Base-by-base conservation (phyloP, 352 stramenopile species). In the Halophytophthora polymorphica region DNA sequence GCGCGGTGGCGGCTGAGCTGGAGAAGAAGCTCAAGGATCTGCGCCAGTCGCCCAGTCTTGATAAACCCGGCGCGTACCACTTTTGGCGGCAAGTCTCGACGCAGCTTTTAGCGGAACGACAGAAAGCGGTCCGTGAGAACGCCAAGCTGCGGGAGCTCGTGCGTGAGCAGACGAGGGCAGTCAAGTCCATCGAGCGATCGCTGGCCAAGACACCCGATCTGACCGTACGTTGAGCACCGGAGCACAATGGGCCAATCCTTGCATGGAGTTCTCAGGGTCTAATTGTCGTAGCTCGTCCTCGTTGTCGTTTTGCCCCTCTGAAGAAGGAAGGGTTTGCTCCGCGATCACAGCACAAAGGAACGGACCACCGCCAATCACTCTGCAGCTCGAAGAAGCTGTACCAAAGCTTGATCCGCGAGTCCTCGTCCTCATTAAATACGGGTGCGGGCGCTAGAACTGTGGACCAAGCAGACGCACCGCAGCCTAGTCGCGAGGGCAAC, bases 1-100 rank as follows among this genome's bases (percentile, higher is more conserved):
- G 73, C 46, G 56, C 57, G 4, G 58, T 75, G 15, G 67, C 70
- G 8, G 43, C 44, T 22, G 64, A 67, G 36, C 61, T 84, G 14
- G 73, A 84, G 39, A 62, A 57, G 43, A 73, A 84, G 50, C 65
- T 87, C 25, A 36, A 63, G 22, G 41, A 50, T 15, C 42, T 87
- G 1, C 74, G 69, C 46, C 45, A 69, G 15, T 38, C 47, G 14
- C 50, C 64, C 22, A 57, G 53, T 19, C 18, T 38, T 4, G 61
- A 71, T 2, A 64, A 70, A 35, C 42, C 69, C 15, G 66, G 58
- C 6, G 18, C 47, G 13, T 61, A 56, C 14, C 51, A 66, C 13
- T 70, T 78, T 22, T 85, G 73, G 73, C 77, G 70, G 33, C 64
- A 66, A 28, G 62, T 85, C 7, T 71, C 70, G 5, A 66, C 66